Percentiles rank a stretch among this genome's conserved stretches.
Conservation (phyloP, 371 early-diverging fungal species). For the Mucor saturninus region DNA sequence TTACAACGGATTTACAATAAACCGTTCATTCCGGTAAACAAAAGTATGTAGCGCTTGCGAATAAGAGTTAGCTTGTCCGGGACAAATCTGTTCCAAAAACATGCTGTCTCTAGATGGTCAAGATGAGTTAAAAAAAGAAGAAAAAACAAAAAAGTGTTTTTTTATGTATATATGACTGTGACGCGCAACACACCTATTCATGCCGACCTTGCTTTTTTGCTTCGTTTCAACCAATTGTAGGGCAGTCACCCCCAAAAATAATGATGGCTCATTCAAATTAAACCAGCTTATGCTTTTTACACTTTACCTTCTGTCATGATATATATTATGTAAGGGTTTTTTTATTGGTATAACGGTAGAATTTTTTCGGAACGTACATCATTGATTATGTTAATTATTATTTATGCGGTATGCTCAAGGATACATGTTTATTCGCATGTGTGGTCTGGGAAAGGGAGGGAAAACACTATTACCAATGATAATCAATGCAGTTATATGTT, state of each 20-base stretch:
- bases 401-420: too few species aligned
- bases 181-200: background rate
- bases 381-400: too few species aligned
- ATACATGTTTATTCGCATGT: too few species aligned
- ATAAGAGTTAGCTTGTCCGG: constrained; percentile 65
- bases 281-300: too few species aligned
- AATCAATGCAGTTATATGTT: too few species aligned
- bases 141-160: background rate
- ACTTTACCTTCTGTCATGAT: background rate
- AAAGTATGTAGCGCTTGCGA: constrained; percentile 58
- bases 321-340: background rate
- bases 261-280: too few species aligned
- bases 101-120: constrained; percentile 26
- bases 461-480: too few species aligned
- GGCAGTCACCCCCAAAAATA: too few species aligned
- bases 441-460: too few species aligned
- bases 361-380: background rate
- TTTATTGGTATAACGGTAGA: background rate
- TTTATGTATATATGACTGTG: background rate
- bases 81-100: constrained; percentile 67
- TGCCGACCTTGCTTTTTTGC: background rate
- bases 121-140: background rate
- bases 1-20: constrained; percentile 49
- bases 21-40: constrained; percentile 51
- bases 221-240: background rate